phyloP scores from a whole-genome alignment of 169 alveolate genomes.

The Plasmodium vivax region DNA sequence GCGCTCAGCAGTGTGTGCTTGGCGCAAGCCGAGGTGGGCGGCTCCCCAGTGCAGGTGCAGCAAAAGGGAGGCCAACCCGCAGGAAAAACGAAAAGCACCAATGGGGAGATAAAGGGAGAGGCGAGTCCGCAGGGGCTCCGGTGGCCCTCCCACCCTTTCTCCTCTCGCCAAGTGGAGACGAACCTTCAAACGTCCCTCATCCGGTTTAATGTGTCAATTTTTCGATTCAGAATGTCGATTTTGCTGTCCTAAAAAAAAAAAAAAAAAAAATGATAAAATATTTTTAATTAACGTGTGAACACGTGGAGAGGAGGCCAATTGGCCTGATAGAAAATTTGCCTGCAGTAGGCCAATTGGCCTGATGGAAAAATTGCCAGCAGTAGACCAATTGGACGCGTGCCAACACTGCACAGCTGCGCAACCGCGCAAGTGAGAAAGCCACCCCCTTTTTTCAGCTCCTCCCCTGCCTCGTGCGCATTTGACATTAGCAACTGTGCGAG shows the following conservation, averaged over 20 bases:
- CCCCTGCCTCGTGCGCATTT: neutral
- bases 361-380: neutral
- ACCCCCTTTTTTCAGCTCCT: neutral
- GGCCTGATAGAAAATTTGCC: neutral
- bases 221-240: constrained; percentile 44
- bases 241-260: constrained; percentile 35
- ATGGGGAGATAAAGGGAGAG: neutral
- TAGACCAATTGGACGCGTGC: neutral
- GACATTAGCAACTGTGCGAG: neutral
- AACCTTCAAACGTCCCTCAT: constrained; percentile 6
- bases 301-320: neutral
- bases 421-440: neutral
- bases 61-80: neutral
- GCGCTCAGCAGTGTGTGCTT: neutral
- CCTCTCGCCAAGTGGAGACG: neutral
- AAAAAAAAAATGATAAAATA: neutral
- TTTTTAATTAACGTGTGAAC: neutral
- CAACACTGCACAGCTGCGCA: neutral
- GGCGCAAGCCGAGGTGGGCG: neutral
- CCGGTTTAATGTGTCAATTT: constrained; percentile 40
- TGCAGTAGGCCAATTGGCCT: too few relatives aligned
- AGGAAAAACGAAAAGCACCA: neutral
- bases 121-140: neutral
- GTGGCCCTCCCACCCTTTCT: neutral
- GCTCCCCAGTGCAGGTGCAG: neutral